These are phyloP conservation scores for Coemansia sp. DNA, from an alignment of 192 early-diverging fungal species.

Conservation along the genomic window DNA sequence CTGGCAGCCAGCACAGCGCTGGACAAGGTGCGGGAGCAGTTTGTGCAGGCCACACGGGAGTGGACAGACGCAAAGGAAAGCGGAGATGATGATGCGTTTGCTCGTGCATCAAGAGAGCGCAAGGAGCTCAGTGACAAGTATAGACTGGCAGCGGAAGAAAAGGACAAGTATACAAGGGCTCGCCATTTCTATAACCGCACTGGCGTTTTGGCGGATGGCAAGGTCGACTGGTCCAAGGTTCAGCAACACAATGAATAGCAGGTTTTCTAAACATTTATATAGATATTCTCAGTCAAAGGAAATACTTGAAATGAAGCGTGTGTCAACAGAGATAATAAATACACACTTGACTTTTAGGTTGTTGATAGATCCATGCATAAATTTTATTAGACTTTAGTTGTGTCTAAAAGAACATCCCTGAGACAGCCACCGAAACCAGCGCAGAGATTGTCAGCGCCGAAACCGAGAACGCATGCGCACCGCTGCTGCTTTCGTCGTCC, in stretches of 20 bases:
- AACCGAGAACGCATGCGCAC: constrained; percentile 1
- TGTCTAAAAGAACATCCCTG: constrained; percentile 5
- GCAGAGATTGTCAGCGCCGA: not conserved
- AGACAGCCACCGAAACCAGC: constrained; percentile 1
- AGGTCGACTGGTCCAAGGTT: constrained; percentile 48
- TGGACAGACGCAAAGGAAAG: constrained; percentile 53
- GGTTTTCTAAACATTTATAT: not conserved
- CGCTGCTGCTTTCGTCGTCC: constrained; percentile 1
- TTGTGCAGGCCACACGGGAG: constrained; percentile 51
- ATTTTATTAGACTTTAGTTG: not conserved
- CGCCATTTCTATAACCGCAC: constrained; percentile 51
- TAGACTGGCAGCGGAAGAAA: constrained; percentile 37
- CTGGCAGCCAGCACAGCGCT: constrained; percentile 39
- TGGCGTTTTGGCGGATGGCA: constrained; percentile 34
- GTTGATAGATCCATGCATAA: not conserved
- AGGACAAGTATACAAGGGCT: constrained; percentile 59
- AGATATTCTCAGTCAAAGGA: too few relatives aligned
- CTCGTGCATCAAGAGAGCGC: constrained; percentile 13
- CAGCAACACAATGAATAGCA: constrained; percentile 7
- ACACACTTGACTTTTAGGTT: too few relatives aligned
- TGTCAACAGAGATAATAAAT: too few relatives aligned
- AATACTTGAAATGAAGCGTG: too few relatives aligned
- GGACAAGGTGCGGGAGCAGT: constrained; percentile 37
- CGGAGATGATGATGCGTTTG: constrained; percentile 40
- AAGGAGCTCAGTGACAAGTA: constrained; percentile 37